Evolutionary conservation across 345 rosid species (phyloP), one percentile per base, ranked within the genome.

Genomic region (Moringa oleifera): DNA sequence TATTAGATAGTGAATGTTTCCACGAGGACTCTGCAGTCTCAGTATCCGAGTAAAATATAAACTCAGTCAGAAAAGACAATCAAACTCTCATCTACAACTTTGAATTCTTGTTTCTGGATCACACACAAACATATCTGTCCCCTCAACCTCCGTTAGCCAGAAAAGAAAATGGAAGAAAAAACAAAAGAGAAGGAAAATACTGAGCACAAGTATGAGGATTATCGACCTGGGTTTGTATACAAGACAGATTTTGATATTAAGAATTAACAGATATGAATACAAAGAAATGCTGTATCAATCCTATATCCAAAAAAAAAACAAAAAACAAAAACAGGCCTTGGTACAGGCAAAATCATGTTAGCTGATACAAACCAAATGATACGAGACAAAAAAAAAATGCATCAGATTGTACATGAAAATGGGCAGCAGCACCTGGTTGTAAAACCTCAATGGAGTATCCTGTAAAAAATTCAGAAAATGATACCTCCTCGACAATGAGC

Each of bases 391-490:
- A 58, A 31, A 4, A 51, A 47, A 66, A 65, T 53, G 64, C 52
- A 24, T 0, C n/a, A 36, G 55, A 25, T 36, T 65, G 28, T 56
- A 71, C 71, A 71, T 54, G 55, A 25, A 37, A 20, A 18, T 15
- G 46, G 49, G 69, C 62, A 62, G 57, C 25, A 47, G 47, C 60
- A 63, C 31, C 72, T 36, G 63, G 68, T 23, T 54, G 63, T 65
- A 52, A 58, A 61, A 61, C 57, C 53, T 20, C 25, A 19, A 36
- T 63, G 23, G 18, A 19, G 28, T 69, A 51, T 58, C 63, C 41
- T 33, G 11, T 5, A 25, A 41, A 41, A 7, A 4, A 41, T 55
- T 67, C 75, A 58, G 51, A 46, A 58, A 64, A 23, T 8, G 7
- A 45, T 58, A 46, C 55, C 58, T 59, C 18, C 22, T 16, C 31